These are phyloP conservation scores for Boletus semigastroideus DNA, from an alignment of 1,284 basidiomycete genomes.

Conservation along the genomic window DNA sequence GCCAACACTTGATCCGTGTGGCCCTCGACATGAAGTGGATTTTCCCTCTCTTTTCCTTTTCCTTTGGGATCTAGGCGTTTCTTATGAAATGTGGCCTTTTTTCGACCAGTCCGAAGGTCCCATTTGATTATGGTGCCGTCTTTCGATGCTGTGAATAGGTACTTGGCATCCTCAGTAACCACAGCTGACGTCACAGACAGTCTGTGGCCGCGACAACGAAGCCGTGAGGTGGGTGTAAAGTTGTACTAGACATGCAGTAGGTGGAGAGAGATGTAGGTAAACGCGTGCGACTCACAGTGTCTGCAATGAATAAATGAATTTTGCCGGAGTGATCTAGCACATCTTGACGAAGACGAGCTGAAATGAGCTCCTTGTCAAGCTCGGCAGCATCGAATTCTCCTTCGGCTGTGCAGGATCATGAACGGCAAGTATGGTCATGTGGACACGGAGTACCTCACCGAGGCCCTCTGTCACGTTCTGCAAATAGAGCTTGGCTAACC, in stretches of 20 bases:
- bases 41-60: constrained; percentile 49
- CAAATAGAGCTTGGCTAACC: constrained; percentile 90
- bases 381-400: constrained; percentile 93
- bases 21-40: constrained; percentile 51
- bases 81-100: constrained; percentile 60
- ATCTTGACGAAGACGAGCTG: constrained; percentile 86
- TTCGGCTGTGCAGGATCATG: constrained; percentile 49
- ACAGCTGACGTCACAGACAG: constrained; percentile 77
- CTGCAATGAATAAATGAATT: constrained; percentile 79
- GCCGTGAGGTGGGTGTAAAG: constrained; percentile 40
- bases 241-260: constrained; percentile 30
- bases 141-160: constrained; percentile 83
- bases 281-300: constrained; percentile 47
- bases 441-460: constrained; percentile 48
- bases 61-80: constrained; percentile 39
- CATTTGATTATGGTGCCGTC: constrained; percentile 85
- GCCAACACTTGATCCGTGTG: constrained; percentile 87
- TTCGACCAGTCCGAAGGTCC: constrained; percentile 65
- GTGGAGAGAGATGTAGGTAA: constrained; percentile 22
- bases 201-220: constrained; percentile 74
- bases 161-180: constrained; percentile 64
- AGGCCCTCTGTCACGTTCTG: constrained; percentile 79
- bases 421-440: background rate
- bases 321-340: constrained; percentile 84
- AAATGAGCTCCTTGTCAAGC: constrained; percentile 90